These are phyloP conservation scores for Crataegus laevigata DNA, from an alignment of 306 rosid species.

Conservation along the genomic window DNA sequence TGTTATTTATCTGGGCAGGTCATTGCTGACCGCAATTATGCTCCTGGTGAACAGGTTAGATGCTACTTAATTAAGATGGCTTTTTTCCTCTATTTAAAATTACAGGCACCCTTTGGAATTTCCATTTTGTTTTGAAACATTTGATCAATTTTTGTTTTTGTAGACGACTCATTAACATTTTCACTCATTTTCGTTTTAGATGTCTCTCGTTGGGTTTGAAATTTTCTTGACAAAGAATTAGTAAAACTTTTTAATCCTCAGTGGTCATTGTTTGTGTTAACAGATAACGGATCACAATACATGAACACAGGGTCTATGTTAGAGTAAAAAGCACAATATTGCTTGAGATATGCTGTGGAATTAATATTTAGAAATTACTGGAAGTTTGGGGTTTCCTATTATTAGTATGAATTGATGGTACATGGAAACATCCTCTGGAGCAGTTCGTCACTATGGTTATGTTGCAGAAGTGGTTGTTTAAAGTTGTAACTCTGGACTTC, in stretches of 20 bases:
- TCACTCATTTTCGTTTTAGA: background rate
- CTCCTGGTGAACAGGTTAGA: constrained; percentile 66
- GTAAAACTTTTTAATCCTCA: background rate
- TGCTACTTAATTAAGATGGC: constrained; percentile 1
- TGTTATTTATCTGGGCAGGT: constrained; percentile 44
- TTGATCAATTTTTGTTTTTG: background rate
- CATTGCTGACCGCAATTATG: constrained; percentile 57
- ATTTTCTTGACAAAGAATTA: background rate
- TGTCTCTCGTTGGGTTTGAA: background rate
- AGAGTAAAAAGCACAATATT: background rate
- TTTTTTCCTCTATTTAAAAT: background rate
- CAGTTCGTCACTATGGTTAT: background rate
- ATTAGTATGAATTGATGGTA: background rate
- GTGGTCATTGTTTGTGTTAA: background rate
- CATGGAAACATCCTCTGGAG: background rate
- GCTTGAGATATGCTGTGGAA: background rate
- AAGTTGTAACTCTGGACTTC: background rate
- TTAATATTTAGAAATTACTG: background rate
- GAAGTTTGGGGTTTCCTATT: background rate
- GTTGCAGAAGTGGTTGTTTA: background rate
- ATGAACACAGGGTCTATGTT: background rate
- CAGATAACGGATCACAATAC: background rate
- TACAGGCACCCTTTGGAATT: background rate
- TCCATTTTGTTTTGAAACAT: background rate
- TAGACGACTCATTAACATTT: background rate